A percentile compares a stretch with the other conserved stretches of the same genome.
phyloP scores from a whole-genome alignment of 1,139 yeast genomes.

The Kluyveromyces marxianus region DNA sequence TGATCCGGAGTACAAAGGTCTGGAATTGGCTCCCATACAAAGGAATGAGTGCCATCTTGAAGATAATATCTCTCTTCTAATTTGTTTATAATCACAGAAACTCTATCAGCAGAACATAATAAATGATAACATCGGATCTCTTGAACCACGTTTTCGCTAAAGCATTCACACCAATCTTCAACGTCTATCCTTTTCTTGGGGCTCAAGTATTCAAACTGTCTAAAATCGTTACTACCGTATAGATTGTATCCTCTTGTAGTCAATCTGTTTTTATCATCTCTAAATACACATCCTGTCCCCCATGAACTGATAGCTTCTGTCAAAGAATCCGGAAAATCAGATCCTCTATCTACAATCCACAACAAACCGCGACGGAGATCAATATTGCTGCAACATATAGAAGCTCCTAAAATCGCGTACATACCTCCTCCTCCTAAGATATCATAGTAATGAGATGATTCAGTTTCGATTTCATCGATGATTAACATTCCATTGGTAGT shows the following conservation, averaged over 20 bases:
- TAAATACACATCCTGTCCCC: constrained; percentile 52
- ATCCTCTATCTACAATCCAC: constrained; percentile 74
- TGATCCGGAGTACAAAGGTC: constrained; percentile 54
- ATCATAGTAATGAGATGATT: constrained; percentile 39
- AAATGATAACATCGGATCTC: constrained; percentile 49
- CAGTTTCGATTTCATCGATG: constrained; percentile 69
- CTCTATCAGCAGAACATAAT: constrained; percentile 65
- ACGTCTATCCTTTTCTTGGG: constrained; percentile 60
- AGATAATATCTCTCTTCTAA: constrained; percentile 20
- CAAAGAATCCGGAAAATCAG: constrained; percentile 57
- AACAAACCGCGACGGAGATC: constrained; percentile 37
- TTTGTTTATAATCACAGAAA: constrained; percentile 38
- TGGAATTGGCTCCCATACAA: constrained; percentile 85
- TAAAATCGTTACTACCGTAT: constrained; percentile 55
- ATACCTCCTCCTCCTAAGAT: constrained; percentile 90
- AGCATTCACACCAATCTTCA: constrained; percentile 40
- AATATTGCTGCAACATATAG: constrained; percentile 40
- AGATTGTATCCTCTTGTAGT: constrained; percentile 81
- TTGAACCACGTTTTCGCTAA: constrained; percentile 33
- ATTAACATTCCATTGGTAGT: constrained; percentile 83
- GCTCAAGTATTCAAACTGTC: constrained; percentile 49
- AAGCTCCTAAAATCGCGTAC: constrained; percentile 71
- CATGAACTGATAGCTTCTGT: constrained; percentile 45
- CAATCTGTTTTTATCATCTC: constrained; percentile 43
- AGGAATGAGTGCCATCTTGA: constrained; percentile 29